Evolutionary conservation across 805 yeast species (phyloP), one percentile per base, ranked within the genome.

Genomic region (Middelhovenomyces tepae): DNA sequence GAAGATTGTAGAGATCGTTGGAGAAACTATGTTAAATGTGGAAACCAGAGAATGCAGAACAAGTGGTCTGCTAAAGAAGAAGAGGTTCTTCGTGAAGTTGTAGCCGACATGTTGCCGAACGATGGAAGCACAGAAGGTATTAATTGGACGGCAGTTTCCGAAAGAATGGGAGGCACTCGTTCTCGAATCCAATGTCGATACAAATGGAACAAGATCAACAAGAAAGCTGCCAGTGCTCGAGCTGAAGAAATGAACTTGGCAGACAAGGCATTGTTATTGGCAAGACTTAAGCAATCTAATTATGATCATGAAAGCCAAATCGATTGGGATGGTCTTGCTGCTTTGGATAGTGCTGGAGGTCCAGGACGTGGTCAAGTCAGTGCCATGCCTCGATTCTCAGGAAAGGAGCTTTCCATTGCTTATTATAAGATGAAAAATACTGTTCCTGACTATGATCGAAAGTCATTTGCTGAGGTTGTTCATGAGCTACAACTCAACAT

Each of bases 1-100:
- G 97, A 89, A 51, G 97, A 89, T 59, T 87, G 96, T 56, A 70
- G 97, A 46, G 97, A 89, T 55, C 68, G 97, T 47, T 89, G 94
- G 94, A 69, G 97, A 56, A 89, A 89, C 54, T 89, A 87, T 53
- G 81, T 87, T 42, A 87, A 87, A 56, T 89, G 96, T 62, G 96
- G 96, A 16, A 65, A 65, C 11, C 72, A 72, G 35, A 66, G 96
- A 43, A 73, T 76, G 6, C 69, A 72, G 31, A 81, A 82, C 54
- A 83, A 80, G 52, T 87, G 97, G 97, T 62, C 78, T 0, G 51
- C 56, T 1, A 74, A 70, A 22, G 95, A 84, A 49, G 96, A 87
- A 53, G 65, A 61, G 13, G 56, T 61, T 33, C 61, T 87, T 39
- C 67, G 67, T 34, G 52, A 54, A n/a, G 72, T 78, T 6, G 73